Percentiles rank a stretch among this genome's conserved stretches.
Evolutionary conservation across 805 yeast species (phyloP).

Genomic region (Candida ficus): DNA sequence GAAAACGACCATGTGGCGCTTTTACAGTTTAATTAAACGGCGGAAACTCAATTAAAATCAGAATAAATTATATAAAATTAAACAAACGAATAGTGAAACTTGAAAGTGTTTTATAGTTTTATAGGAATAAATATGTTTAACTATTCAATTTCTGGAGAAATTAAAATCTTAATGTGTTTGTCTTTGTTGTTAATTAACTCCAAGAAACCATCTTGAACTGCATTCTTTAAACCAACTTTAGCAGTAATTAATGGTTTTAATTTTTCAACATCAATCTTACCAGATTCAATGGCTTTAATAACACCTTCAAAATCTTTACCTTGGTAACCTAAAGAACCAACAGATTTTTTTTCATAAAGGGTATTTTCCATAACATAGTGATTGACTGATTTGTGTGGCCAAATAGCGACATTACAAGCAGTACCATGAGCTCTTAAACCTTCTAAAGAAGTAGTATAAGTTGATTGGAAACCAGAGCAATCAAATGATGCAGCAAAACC

Average conservation of each 20-base stretch:
- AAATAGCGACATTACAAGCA: conserved; percentile 44
- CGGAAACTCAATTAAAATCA: no score
- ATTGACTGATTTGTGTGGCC: conserved; percentile 42
- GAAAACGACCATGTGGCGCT: no score
- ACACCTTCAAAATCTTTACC: conserved; percentile 39
- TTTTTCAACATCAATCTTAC: conserved; percentile 31
- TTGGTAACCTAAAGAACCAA: conserved; percentile 43
- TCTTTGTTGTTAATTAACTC: conserved; percentile 40
- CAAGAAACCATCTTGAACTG: conserved; percentile 36
- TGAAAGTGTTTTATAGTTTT: not conserved
- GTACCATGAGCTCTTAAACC: conserved; percentile 38
- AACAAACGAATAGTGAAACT: no score
- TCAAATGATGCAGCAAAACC: conserved; percentile 51
- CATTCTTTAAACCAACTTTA: conserved; percentile 34
- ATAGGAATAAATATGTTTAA: not conserved
- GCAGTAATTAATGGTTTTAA: conserved; percentile 35
- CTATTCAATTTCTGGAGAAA: conserved; percentile 30
- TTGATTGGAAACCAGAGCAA: conserved; percentile 46
- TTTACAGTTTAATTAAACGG: no score
- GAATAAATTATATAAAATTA: no score
- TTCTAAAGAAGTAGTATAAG: conserved; percentile 38
- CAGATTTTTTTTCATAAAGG: conserved; percentile 35
- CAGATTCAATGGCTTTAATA: conserved; percentile 35
- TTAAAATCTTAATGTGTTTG: conserved; percentile 40
- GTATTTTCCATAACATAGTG: conserved; percentile 43